Conservation (phyloP, 768 basidiomycete genomes). For the Trametes elegans region DNA sequence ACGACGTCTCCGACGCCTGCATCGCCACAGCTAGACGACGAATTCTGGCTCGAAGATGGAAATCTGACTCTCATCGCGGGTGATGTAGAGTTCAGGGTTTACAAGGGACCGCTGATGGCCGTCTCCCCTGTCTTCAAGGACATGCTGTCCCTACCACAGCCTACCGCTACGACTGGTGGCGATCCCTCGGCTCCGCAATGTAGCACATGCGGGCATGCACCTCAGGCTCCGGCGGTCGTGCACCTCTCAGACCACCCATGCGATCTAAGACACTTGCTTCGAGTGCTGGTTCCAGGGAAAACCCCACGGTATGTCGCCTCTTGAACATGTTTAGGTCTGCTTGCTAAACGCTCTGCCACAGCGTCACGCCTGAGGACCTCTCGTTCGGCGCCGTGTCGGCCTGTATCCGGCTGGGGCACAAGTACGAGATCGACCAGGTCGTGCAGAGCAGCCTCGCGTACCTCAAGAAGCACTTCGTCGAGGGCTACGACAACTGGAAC, state of each 20-base stretch:
- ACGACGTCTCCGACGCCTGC: background rate
- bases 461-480: conserved; percentile 1
- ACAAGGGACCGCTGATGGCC: conserved; percentile 20
- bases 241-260: background rate
- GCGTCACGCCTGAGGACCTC: background rate
- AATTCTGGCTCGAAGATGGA: conserved; percentile 32
- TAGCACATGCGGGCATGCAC: conserved; percentile 1
- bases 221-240: no score
- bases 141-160: conserved; percentile 22
- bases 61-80: conserved; percentile 28
- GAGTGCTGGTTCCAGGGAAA: background rate
- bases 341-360: background rate
- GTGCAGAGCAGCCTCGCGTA: background rate
- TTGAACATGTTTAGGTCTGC: background rate
- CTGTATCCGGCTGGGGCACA: conserved; percentile 4
- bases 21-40: conserved; percentile 2
- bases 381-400: conserved; percentile 1
- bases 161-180: background rate
- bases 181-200: background rate
- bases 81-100: conserved; percentile 24
- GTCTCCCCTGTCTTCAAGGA: conserved; percentile 29
- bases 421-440: background rate
- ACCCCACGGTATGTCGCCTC: background rate
- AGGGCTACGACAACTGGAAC: background rate
- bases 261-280: background rate